Conservation (phyloP, 257 asterid species). For the Rhazya stricta region DNA sequence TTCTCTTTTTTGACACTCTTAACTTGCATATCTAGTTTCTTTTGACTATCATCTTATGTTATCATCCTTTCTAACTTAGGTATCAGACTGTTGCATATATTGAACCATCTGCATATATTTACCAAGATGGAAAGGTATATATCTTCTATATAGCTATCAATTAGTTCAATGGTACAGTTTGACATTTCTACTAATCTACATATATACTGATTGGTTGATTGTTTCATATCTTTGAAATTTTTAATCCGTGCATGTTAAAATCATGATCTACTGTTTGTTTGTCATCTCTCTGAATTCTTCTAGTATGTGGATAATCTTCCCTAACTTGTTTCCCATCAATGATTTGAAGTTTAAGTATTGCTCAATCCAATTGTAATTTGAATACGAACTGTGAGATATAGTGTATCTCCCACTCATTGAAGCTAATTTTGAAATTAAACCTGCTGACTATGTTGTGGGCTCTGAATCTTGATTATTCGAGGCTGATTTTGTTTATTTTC, state of each 20-base stretch:
- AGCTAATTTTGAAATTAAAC: no score
- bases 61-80: conserved; percentile 49
- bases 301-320: background rate
- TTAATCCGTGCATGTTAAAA: no score
- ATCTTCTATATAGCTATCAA: conserved; percentile 11
- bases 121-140: conserved; percentile 96
- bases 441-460: no score
- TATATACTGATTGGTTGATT: background rate
- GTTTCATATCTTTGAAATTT: background rate
- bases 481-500: no score
- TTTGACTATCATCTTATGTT: conserved; percentile 17
- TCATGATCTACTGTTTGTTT: background rate
- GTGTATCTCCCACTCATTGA: no score
- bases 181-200: background rate
- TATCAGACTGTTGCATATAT: conserved; percentile 93
- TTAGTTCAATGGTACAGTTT: background rate
- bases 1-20: background rate
- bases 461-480: no score
- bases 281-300: background rate
- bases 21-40: conserved; percentile 10
- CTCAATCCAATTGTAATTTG: background rate
- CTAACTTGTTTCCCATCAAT: background rate
- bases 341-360: no score
- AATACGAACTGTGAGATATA: background rate
- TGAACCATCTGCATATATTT: conserved; percentile 93